Evolutionary conservation across 2,329 filamentous ascomycete species (phyloP), one percentile per base, ranked within the genome.

Genomic region (Allantophomopsis lycopodina): DNA sequence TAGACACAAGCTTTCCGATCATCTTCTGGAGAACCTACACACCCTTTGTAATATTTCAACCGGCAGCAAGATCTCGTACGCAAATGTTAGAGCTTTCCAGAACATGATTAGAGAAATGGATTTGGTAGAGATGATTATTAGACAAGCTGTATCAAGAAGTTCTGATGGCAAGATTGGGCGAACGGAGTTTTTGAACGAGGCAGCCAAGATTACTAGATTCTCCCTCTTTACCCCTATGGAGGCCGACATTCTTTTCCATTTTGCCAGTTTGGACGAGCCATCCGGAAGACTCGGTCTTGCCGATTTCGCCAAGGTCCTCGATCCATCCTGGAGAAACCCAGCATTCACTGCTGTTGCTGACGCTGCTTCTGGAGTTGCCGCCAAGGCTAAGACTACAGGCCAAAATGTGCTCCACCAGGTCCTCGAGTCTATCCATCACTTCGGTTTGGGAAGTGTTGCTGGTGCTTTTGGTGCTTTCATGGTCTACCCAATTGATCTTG

Each of bases 91-190:
- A 49, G 91, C 91, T 31, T 98, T 98, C 67, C 88, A 94, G 66
- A 98, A 98, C 59, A 80, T 98, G 62, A 89, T 98, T 52, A 80
- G 83, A 54, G 88, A 96, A 63, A 95, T 98, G 85, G 91, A 98
- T 55, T 73, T 96, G 53, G 85, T 96, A 37, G 91, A 98, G 66
- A 68, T 94, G 49, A 87, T 98, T 55, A 75, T 98, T 48, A 79
- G 86, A 49, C 86, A 86, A 55, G 91, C 91, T 31, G 83, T 86
- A 47, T 65, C 69, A 51, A 87, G 88, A 65, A 93, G 84, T 59
- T 50, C 65, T 10, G 91, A 98, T 59, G 86, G 87, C 56, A 94
- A 86, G 65, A 96, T 98, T 56, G 95, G 89, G 4, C 77, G 87
- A 39, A 74, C 86, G 34, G 91, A 96, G 55, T 98, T 98, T 63